Base-by-base conservation (phyloP, 257 asterid species). In the Solanum commersonii region DNA sequence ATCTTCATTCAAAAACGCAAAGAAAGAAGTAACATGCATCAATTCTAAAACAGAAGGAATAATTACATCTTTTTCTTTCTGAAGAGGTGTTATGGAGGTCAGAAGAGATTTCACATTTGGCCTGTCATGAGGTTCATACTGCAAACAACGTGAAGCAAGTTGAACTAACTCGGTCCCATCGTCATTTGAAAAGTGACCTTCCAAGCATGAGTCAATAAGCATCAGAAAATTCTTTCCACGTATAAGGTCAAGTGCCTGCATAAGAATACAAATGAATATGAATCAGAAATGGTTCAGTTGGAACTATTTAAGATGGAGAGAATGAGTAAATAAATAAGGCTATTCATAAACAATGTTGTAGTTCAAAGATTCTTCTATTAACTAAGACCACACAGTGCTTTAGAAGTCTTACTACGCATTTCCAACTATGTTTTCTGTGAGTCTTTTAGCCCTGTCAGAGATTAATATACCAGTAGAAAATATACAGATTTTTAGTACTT, bases 231-330 rank as follows among this genome's bases (percentile, higher is more conserved):
- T 92, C 87, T 92, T 91, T 76, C 92, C 92, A 33, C 91, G 92
- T 73, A 91, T 91, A 89, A 92, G 86, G 88, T 92, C 94, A 59
- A 92, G 92, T 23, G 94, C 94, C 94, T 91, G 85, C n/a, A 88
- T 37, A 63, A 34, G 42, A n/a, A 34, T 16, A 34, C 38, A 29
- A 68, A 88, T 76, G 85, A 52, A 59, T 25, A 49, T 46, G 42
- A 83, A 88, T 35, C 42, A 46, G 33, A n/a, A 73, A n/a, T 3
- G 18, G 37, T 71, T 63, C 87, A 67, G 67, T 35, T 44, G 82
- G 49, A 81, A 63, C 89, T 87, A 2, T 81, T 78, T 46, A 81
- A 44, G 85, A 27, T 79, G 18, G 10, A 25, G 65, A 9, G 38
- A 42, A 79, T 25, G 84, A 25, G 18, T 42, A 15, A 78, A 42